These are phyloP conservation scores for Leptomonas pyrrhocoris DNA, from an alignment of 208 protist species.

Conservation along the genomic window DNA sequence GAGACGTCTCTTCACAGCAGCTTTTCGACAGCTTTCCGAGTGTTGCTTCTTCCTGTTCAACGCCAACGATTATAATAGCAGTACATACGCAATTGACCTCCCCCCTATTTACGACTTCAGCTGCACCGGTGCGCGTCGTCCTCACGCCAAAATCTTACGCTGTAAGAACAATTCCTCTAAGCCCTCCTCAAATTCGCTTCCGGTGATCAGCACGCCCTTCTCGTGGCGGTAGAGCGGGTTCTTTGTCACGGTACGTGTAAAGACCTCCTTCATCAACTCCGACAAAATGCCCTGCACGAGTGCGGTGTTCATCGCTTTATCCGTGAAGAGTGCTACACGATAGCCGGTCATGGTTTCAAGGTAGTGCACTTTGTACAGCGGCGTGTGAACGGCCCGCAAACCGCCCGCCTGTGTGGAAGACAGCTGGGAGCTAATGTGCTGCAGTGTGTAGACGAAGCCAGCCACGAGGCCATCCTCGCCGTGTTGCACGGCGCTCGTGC, in stretches of 20 bases:
- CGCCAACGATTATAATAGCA: too few relatives aligned
- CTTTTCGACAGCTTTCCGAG: too few relatives aligned
- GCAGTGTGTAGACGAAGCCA: slow-evolving; percentile 88
- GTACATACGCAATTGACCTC: too few relatives aligned
- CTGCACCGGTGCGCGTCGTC: too few relatives aligned
- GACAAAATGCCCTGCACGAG: slow-evolving; percentile 49
- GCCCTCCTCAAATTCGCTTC: slow-evolving; percentile 61
- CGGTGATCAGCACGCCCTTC: slow-evolving; percentile 58
- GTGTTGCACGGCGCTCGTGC: slow-evolving; percentile 67
- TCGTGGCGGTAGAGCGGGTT: slow-evolving; percentile 75
- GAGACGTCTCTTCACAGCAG: too few relatives aligned
- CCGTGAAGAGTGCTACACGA: slow-evolving; percentile 74
- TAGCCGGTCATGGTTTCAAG: slow-evolving; percentile 88
- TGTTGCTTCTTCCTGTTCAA: too few relatives aligned
- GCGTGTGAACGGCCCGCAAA: slow-evolving; percentile 72
- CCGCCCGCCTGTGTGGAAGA: slow-evolving; percentile 61
- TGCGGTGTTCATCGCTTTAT: slow-evolving; percentile 59
- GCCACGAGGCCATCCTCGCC: slow-evolving; percentile 83
- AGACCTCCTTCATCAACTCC: slow-evolving; percentile 68
- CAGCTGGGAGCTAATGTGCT: slow-evolving; percentile 85
- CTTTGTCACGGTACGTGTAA: slow-evolving; percentile 62
- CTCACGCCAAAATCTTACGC: slow-evolving; percentile 37
- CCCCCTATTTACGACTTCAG: too few relatives aligned
- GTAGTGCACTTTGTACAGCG: slow-evolving; percentile 90
- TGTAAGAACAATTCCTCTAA: slow-evolving; percentile 60